Conservation (phyloP, 1,284 basidiomycete species). For the Papiliotrema flavescens region DNA sequence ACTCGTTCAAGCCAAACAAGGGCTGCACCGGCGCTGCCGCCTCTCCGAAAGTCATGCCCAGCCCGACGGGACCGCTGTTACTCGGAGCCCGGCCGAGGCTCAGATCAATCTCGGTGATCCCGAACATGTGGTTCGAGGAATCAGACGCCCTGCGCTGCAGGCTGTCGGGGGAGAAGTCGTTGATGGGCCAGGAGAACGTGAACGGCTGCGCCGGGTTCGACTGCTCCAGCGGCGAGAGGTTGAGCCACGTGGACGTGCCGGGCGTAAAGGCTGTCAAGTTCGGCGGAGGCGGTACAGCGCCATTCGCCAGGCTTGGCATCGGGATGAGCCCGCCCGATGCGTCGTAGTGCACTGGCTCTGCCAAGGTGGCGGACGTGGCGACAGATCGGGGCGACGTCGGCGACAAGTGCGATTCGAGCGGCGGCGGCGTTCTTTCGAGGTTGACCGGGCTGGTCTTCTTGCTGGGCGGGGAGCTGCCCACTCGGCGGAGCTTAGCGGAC, state of each 20-base stretch:
- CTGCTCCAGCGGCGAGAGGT: not conserved
- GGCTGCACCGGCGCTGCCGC: not conserved
- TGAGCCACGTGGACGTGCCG: not conserved
- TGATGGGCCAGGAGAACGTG: not conserved
- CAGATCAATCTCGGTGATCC: not conserved
- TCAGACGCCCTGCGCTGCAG: too few species aligned
- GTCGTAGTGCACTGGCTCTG: slow-evolving; percentile 3
- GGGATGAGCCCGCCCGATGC: not conserved
- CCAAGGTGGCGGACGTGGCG: slow-evolving; percentile 1
- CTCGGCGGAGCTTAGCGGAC: not conserved
- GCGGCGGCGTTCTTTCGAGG: too few species aligned
- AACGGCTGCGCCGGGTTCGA: not conserved
- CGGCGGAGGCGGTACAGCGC: not conserved
- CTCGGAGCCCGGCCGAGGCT: too few species aligned
- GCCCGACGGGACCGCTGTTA: not conserved
- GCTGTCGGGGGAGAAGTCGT: not conserved
- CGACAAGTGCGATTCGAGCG: not conserved
- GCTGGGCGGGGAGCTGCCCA: not conserved
- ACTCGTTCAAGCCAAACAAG: too few species aligned
- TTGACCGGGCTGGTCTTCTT: not conserved
- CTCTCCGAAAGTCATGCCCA: not conserved
- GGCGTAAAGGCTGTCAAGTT: not conserved
- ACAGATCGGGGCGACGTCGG: not conserved
- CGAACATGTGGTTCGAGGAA: not conserved
- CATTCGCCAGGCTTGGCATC: not conserved